These are phyloP conservation scores for Fusarium acutatum DNA, from an alignment of 2,329 filamentous ascomycete species.

Conservation along the genomic window DNA sequence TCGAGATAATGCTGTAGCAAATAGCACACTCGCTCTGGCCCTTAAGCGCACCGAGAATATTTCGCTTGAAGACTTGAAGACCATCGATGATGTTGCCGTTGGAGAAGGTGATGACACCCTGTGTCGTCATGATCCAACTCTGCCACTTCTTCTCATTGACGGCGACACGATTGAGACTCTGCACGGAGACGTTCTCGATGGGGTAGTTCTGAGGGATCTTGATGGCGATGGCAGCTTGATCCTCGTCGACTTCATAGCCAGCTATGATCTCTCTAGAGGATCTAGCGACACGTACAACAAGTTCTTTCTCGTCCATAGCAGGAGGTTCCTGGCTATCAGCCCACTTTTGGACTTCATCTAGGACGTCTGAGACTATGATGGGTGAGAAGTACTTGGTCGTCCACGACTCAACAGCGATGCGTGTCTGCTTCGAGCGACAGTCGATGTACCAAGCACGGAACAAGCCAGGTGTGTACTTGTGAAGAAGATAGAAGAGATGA, in stretches of 20 bases:
- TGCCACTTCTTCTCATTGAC: conserved; percentile 94
- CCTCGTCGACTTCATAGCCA: conserved; percentile 88
- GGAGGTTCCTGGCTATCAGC: conserved; percentile 60
- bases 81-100: conserved; percentile 91
- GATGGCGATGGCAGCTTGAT: conserved; percentile 83
- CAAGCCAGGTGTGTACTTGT: conserved; percentile 79
- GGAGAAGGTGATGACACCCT: conserved; percentile 92
- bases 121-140: conserved; percentile 85
- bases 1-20: conserved; percentile 93
- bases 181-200: conserved; percentile 78
- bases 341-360: conserved; percentile 77
- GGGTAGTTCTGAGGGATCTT: conserved; percentile 84
- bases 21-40: conserved; percentile 96
- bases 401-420: conserved; percentile 82
- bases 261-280: conserved; percentile 80
- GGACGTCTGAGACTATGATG: conserved; percentile 69
- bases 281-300: conserved; percentile 75
- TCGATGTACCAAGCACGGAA: conserved; percentile 88
- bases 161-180: conserved; percentile 82
- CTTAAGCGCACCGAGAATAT: conserved; percentile 87
- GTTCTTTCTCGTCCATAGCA: conserved; percentile 61
- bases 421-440: conserved; percentile 82
- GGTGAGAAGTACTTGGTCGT: conserved; percentile 85
- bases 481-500: conserved; percentile 83
- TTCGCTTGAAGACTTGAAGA: conserved; percentile 83